Evolutionary conservation across 345 rosid genomes (phyloP), one percentile per base, ranked within the genome.

Genomic region (Psidium guajava): DNA sequence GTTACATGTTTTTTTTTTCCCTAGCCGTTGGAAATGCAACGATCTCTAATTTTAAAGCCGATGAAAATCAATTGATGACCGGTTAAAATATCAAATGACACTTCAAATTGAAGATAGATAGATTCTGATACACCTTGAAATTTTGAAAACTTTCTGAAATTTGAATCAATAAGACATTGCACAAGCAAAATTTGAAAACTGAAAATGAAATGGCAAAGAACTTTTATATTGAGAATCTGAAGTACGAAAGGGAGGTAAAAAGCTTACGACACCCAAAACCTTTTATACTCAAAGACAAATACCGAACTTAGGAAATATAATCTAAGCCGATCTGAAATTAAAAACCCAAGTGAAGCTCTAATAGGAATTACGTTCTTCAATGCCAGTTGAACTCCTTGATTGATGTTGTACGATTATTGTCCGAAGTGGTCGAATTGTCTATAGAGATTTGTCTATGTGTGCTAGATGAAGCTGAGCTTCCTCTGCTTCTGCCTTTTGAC

Each of bases 81-180:
- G 27, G 3, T 61, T 28, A 28, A 61, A 28, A 27, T 61, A 61
- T 61, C 32, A 61, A 1, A 27, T 3, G 1, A 18, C 21, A 28
- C 40, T 14, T 59, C 73, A 14, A 27, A 15, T 61, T 40, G 28
- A 28, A 61, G 21, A 27, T 61, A 61, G 40, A 7, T 1, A 27
- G 42, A 61, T 61, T 61, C 0, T 61, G 15, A 54, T 18, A 54
- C 6, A 54, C 55, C 55, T 54, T 54, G 55, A 61, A 61, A 15
- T 61, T 42, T 61, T 22, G 7, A 61, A 69, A 8, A 0, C 0
- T 1, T 36, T 69, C 0, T 18, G 18, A 1, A 69, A 2, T 18
- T 36, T 0, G 20, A 36, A 69, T 8, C 4, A 36, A 44, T 0
- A 5, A 2, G 77, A 36, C 77, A 36, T 32, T 40, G 77, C 57